Base-by-base conservation (phyloP, 2,329 filamentous ascomycete species). In the Cercospora berteroae region DNA sequence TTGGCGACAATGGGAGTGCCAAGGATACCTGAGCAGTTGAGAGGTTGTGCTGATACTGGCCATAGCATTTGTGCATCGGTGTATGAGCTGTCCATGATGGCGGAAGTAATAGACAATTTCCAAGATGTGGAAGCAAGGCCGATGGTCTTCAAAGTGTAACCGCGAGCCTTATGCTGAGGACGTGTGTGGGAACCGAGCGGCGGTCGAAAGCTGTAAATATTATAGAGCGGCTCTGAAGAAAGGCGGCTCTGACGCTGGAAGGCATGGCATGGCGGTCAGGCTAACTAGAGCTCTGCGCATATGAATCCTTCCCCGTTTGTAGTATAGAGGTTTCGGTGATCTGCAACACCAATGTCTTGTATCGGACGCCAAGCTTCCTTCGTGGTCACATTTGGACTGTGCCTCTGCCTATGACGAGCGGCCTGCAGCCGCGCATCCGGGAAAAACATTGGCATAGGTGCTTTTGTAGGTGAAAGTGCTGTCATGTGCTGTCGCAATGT, bases 361-460 rank as follows among this genome's bases (percentile, higher is more conserved):
- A 13, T 13, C 44, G 20, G 25, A 6, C 18, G 42, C 60, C 60
- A 62, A 62, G 60, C 60, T 62, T 62, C 60, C 60, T 62, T 62
- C 60, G 52, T 12, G 25, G 52, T 29, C 16, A 56, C 8, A 20
- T 20, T 50, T 23, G 44, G n/a, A 50, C 20, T 23, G 42, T 48
- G 42, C 44, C 44, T 50, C 18, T 50, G 18, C 44, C 13, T 16
- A 29, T 56, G 23, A 56, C 52, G 25, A 56, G 23, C 52, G 18
- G n/a, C 23, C 52, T 16, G 16, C 52, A 56, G 52, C 52, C n/a
- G 23, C 25, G 52, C 52, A 56, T 50, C 44, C 44, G 44, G 23
- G 18, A 9, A 56, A 13, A 29, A 27, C 52, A 18, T 56, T 29
- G 23, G 27, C n/a, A 56, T 56, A 31, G 13, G n/a, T 27, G 52